Evolutionary conservation across 768 basidiomycete species (phyloP).

Genomic region (Lentinula sp.): DNA sequence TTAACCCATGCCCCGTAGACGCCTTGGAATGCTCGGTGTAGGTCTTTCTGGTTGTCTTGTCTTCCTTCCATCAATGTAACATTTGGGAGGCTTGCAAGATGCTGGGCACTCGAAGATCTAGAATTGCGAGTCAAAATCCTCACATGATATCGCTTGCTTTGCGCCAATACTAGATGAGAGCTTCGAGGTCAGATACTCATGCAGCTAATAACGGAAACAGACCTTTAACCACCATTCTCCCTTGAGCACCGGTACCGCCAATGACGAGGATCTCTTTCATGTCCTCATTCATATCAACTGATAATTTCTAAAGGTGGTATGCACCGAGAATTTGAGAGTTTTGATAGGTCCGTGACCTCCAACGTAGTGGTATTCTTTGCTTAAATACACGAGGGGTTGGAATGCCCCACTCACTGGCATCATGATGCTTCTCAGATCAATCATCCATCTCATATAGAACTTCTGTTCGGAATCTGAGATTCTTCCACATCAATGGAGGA

Average conservation of each 20-base stretch:
- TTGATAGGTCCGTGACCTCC: no score
- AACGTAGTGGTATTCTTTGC: no score
- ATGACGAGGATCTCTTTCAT: background rate
- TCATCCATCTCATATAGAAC: no score
- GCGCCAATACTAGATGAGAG: background rate
- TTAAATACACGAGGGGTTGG: no score
- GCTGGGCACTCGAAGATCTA: background rate
- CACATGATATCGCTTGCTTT: background rate
- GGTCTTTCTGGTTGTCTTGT: background rate
- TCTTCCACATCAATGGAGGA: no score
- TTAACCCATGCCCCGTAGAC: conserved; percentile 32
- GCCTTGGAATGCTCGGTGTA: background rate
- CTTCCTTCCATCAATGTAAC: background rate
- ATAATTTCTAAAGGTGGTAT: no score
- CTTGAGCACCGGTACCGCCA: background rate
- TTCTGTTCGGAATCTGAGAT: no score
- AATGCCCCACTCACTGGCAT: no score
- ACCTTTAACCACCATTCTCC: background rate
- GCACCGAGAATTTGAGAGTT: no score
- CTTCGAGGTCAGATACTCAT: no score
- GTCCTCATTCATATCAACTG: background rate
- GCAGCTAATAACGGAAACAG: no score
- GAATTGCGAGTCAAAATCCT: background rate
- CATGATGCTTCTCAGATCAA: no score
- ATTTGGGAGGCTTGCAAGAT: background rate